phyloP scores from a whole-genome alignment of 202 grass and related monocot genomes.

The Cymbopogon flexuosus region DNA sequence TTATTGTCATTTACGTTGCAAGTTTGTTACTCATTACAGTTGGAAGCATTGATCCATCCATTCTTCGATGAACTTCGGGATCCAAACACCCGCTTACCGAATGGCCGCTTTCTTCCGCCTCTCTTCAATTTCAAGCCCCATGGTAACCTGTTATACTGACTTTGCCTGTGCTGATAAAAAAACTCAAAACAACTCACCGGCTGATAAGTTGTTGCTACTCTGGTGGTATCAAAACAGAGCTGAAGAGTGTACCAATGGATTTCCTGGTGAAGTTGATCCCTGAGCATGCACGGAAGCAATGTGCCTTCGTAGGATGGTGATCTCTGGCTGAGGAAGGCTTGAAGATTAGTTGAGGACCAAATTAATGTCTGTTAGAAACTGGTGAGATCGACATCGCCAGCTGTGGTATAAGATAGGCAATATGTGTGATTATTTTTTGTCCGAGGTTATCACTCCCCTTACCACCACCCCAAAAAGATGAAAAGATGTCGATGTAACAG shows the following conservation, averaged over 20 bases:
- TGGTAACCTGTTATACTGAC: slow-evolving; percentile 34
- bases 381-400: slow-evolving; percentile 13
- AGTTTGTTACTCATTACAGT: slow-evolving; percentile 40
- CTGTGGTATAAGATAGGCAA: slow-evolving; percentile 6
- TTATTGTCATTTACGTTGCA: slow-evolving; percentile 2
- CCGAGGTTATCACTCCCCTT: slow-evolving; percentile 1
- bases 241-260: slow-evolving; percentile 50
- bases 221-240: slow-evolving; percentile 35
- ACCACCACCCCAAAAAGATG: not conserved
- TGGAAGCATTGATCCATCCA: slow-evolving; percentile 83
- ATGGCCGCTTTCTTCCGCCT: slow-evolving; percentile 71
- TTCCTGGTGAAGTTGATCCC: slow-evolving; percentile 56
- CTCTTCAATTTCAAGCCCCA: slow-evolving; percentile 93
- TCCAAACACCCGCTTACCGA: slow-evolving; percentile 67
- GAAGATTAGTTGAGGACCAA: slow-evolving; percentile 37
- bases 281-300: slow-evolving; percentile 69
- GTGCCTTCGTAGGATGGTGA: slow-evolving; percentile 56
- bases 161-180: not conserved
- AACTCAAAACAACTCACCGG: not conserved
- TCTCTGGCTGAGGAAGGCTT: not conserved
- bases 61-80: slow-evolving; percentile 94
- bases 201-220: not conserved
- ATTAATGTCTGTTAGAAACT: slow-evolving; percentile 20
- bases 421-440: slow-evolving; percentile 39
- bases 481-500: slow-evolving; percentile 18